Evolutionary conservation across 371 early-diverging fungal genomes (phyloP), one percentile per base, ranked within the genome.

Genomic region (Chytridium lagenaria): DNA sequence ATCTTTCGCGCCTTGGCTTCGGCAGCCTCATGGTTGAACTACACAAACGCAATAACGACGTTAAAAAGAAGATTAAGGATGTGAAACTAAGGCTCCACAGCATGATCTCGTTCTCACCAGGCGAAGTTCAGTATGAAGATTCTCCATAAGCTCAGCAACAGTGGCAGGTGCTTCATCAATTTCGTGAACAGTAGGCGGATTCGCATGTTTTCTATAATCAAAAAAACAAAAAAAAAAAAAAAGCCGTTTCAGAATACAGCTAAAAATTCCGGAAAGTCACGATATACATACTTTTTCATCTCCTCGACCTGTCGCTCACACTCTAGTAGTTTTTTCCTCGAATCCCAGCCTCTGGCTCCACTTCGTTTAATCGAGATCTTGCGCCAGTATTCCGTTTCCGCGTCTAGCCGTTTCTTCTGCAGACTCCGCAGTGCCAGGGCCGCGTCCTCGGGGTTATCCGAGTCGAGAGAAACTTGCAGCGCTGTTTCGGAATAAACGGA

Each of bases 331-430:
- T 83, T 86, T 39, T 84, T 81, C 59, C 95, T 86, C 0, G 95
- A 94, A 1, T 83, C 88, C 23, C 81, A 81, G 3, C 96, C 96
- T 40, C 95, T 88, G 52, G 88, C 88, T 26, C 96, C 95, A 59
- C 90, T 90, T 30, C 95, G 85, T 12, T 91, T 87, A 38, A 78
- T 90, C 0, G 96, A 94, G 2, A 87, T 77, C 59, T 91, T 86
- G 33, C 85, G 82, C 26, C 90, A 90, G 28, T 78, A 74, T 1
- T 86, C 85, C 16, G 86, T 67, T 51, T 80, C 84, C 49, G 78
- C 84, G 22, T 74, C 61, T 16, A 85, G 76, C 19, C 83, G 72
- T 5, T 73, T 71, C 19, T 67, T 1, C 23, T 30, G 61, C 28
- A 76, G 12, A 10, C 16, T 22, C 1, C 77, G 73, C 30, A 80